Percentiles rank a stretch among this genome's conserved stretches.
Evolutionary conservation across 306 rosid species (phyloP).

Genomic region (Mimosa pudica): DNA sequence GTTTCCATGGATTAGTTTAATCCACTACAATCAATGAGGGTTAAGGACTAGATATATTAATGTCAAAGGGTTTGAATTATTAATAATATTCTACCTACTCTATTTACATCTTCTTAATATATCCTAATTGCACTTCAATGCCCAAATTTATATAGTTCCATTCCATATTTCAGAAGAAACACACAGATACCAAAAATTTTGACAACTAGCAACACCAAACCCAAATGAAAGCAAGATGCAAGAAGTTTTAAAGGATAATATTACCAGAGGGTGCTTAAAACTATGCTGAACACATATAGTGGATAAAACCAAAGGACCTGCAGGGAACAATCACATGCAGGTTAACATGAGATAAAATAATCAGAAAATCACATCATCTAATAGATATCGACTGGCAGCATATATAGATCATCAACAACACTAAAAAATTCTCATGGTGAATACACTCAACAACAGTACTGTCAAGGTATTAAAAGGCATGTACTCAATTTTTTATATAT

Average conservation of each 20-base stretch:
- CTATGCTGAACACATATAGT: constrained; percentile 75
- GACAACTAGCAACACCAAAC: background rate
- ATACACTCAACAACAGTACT: background rate
- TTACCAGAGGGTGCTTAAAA: constrained; percentile 86
- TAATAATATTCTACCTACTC: constrained; percentile 8
- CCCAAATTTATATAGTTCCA: constrained; percentile 1
- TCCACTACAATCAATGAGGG: constrained; percentile 2
- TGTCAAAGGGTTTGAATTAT: constrained; percentile 6
- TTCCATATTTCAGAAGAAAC: constrained; percentile 9
- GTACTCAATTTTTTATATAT: no score
- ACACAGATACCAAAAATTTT: constrained; percentile 18
- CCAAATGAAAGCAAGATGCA: constrained; percentile 15
- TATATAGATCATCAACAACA: constrained; percentile 23
- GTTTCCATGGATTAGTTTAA: constrained; percentile 12
- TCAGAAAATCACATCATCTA: constrained; percentile 22
- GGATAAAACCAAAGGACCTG: constrained; percentile 94
- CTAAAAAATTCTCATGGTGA: background rate
- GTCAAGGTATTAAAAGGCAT: no score
- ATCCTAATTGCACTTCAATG: constrained; percentile 17
- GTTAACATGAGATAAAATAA: constrained; percentile 24
- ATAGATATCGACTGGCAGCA: constrained; percentile 22
- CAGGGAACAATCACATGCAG: constrained; percentile 29
- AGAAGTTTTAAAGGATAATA: constrained; percentile 23
- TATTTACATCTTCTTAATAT: background rate
- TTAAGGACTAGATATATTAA: background rate